phyloP scores from a whole-genome alignment of 2,329 filamentous ascomycete genomes.

The Pyrenophora seminiperda region DNA sequence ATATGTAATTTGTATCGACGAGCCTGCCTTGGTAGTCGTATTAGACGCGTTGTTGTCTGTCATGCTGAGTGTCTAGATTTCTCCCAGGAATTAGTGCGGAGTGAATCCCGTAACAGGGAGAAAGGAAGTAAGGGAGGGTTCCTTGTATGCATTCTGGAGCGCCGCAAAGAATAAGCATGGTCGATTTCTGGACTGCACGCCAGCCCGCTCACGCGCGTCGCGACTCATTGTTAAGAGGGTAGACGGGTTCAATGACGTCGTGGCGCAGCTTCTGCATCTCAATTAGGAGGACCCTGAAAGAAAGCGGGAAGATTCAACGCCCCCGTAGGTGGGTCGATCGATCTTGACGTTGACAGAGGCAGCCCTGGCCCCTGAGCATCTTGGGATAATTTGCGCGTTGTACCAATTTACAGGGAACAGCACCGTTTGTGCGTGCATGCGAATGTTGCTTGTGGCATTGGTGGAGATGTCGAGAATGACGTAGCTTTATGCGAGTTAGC shows the following conservation, averaged over 20 bases:
- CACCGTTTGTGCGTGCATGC: neutral
- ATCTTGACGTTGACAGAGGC: neutral
- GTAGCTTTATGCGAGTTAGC: slow-evolving; percentile 3
- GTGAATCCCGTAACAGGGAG: neutral
- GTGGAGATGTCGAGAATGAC: slow-evolving; percentile 1
- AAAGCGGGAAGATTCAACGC: slow-evolving; percentile 3
- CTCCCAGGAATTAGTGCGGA: neutral
- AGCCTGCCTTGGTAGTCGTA: slow-evolving; percentile 1
- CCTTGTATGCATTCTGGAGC: slow-evolving; percentile 6
- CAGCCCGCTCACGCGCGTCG: neutral
- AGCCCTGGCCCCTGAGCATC: neutral
- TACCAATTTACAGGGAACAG: no score
- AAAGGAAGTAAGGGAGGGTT: neutral
- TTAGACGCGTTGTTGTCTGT: neutral
- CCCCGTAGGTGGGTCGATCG: slow-evolving; percentile 2
- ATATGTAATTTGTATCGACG: slow-evolving; percentile 42
- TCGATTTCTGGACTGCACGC: slow-evolving; percentile 3
- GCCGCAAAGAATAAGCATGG: slow-evolving; percentile 8
- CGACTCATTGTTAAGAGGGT: slow-evolving; percentile 2
- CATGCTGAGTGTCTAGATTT: neutral
- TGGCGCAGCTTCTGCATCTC: slow-evolving; percentile 8
- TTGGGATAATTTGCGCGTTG: neutral
- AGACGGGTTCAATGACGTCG: slow-evolving; percentile 10
- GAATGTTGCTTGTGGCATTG: neutral
- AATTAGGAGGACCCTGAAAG: slow-evolving; percentile 6